These are phyloP conservation scores for Cucurbita argyrosperma DNA, from an alignment of 306 rosid genomes.

Conservation along the genomic window DNA sequence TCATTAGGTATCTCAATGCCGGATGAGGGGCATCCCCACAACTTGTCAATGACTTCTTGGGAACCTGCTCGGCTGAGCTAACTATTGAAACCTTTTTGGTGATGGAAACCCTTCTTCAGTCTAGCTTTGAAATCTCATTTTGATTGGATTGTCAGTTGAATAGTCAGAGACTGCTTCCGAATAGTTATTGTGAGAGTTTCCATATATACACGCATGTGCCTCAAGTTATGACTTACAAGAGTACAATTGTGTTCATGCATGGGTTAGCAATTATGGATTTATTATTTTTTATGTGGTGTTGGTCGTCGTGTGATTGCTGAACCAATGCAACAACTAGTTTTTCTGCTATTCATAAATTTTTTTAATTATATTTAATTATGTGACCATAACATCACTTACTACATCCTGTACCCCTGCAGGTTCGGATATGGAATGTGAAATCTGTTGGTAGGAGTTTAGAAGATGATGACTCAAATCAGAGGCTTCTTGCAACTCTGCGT, in stretches of 20 bases:
- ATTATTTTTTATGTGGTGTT: neutral
- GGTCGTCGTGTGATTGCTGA: neutral
- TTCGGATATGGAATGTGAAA: constrained; percentile 95
- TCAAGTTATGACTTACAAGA: neutral
- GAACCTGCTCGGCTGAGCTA: neutral
- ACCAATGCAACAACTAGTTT: neutral
- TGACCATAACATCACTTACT: neutral
- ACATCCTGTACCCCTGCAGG: constrained; percentile 28
- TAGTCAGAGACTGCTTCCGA: neutral
- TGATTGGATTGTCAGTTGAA: neutral
- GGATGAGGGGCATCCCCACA: neutral
- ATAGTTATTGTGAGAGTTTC: neutral
- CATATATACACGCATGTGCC: neutral
- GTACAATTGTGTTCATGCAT: neutral
- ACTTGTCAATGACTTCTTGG: neutral
- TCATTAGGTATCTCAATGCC: neutral
- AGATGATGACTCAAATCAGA: constrained; percentile 45
- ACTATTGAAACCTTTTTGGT: neutral
- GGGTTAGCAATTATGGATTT: neutral
- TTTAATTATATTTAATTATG: neutral
- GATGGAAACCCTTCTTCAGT: neutral
- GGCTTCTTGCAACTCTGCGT: constrained; percentile 94
- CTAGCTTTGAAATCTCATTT: neutral
- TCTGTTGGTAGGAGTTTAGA: constrained; percentile 51
- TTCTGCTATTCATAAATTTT: neutral